Base-by-base conservation (phyloP, 23 red algal genomes). In the Gracilaria caudata region DNA sequence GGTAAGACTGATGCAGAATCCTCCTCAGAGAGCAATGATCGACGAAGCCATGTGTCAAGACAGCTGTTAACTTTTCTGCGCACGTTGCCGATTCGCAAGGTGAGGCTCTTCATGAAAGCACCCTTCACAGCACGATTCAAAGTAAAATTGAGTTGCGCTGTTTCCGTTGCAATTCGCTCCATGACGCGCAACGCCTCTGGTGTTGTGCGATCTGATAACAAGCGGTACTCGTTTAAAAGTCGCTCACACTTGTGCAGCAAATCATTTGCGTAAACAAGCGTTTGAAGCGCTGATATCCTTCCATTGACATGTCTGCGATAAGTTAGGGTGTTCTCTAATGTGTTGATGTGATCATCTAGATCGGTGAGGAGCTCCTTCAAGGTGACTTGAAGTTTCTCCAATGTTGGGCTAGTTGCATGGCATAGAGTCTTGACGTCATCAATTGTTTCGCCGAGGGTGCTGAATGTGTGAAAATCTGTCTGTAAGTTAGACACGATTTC, bases 201-300 rank as follows among this genome's bases (percentile, higher is more conserved):
- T 38, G 63, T 83, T 24, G 55, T 58, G 20, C 33, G 46, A 68
- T 84, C 68, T 24, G 60, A 30, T 30, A 74, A 49, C 14, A 28
- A 40, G 0, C 36, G 45, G 38, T 80, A 88, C 44, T 83, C 79
- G 46, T 70, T 76, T 16, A 95, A 35, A 0, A 95, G 81, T 36
- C 84, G 28, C 68, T 95, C 93, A 75, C 93, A 95, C 75, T 95
- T 89, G 14, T 73, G 73, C 24, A 95, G 58, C n/a, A 91, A 83
- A 47, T 89, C 86, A 49, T 88, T 84, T 53, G 84, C 81, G 45
- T 58, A 47, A 19, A 84, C 23, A 30, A 90, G 77, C 19, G 84
- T 79, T 34, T 78, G 78, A 14, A 95, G 80, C 3, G 78, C 85
- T 41, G 49, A 65, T 54, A 54, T 80, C 28, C 56, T 58, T 23